Percentiles rank a stretch among this genome's conserved stretches.
These are phyloP conservation scores for Ascochyta pisi DNA, from an alignment of 2,329 filamentous ascomycete genomes.

Conservation along the genomic window DNA sequence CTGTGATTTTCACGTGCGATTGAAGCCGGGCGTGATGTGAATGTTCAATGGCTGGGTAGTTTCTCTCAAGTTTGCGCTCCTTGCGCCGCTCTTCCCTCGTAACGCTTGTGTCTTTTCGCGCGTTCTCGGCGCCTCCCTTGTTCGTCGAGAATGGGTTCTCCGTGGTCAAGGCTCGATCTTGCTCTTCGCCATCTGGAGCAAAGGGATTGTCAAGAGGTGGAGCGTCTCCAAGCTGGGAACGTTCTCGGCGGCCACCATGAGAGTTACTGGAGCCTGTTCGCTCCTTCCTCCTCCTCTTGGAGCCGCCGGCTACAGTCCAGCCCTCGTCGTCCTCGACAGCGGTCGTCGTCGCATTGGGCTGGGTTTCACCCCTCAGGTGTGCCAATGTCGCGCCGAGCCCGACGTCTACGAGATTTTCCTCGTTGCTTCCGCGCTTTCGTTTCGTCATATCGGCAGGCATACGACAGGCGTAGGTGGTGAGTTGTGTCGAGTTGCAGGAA, in stretches of 20 bases:
- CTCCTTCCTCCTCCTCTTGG: conserved; percentile 35
- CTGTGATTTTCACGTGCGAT: conserved; percentile 62
- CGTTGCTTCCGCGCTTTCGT: conserved; percentile 35
- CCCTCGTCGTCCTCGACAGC: conserved; percentile 29
- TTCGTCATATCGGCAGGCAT: conserved; percentile 36
- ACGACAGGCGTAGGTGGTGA: conserved; percentile 5
- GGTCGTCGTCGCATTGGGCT: conserved; percentile 18
- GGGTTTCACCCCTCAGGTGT: conserved; percentile 30
- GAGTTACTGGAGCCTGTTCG: conserved; percentile 15
- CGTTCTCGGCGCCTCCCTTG: conserved; percentile 9
- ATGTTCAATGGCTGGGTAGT: conserved; percentile 57
- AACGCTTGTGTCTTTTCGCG: conserved; percentile 8
- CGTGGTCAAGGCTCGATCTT: conserved; percentile 14
- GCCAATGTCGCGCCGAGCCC: conserved; percentile 42
- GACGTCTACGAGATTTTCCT: conserved; percentile 27
- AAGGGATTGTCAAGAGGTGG: conserved; percentile 25
- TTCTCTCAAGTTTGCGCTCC: conserved; percentile 40
- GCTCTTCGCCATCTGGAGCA: conserved; percentile 17
- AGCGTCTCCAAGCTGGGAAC: background rate
- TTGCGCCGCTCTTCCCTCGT: conserved; percentile 36
- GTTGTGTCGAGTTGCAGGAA: background rate
- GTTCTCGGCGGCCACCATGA: conserved; percentile 8
- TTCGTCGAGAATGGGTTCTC: conserved; percentile 30
- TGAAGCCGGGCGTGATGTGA: conserved; percentile 61
- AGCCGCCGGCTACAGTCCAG: conserved; percentile 39